phyloP scores from a whole-genome alignment of 495 filamentous ascomycete genomes.

The Neurospora sp. region DNA sequence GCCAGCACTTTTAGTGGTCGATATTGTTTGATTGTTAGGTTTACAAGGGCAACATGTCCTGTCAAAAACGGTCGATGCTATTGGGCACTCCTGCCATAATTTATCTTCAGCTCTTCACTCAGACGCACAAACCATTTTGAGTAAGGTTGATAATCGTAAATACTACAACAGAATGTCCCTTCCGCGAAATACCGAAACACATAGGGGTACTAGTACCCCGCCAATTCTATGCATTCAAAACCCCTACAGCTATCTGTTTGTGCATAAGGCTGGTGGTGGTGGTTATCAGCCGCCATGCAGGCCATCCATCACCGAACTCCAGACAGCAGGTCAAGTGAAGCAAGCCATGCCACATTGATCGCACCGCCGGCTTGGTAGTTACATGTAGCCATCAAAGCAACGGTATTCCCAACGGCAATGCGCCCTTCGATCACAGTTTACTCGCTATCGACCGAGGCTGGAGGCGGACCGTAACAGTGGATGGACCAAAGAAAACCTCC shows the following conservation, averaged over 20 bases:
- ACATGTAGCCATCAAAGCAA: neutral
- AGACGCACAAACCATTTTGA: neutral
- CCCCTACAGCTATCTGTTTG: neutral
- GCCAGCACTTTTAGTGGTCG: neutral
- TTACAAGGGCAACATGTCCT: neutral
- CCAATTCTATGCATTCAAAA: neutral
- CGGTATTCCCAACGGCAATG: neutral
- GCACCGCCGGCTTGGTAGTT: neutral
- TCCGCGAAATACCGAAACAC: neutral
- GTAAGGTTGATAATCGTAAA: neutral
- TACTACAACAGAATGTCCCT: neutral
- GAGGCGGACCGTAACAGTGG: constrained; percentile 20
- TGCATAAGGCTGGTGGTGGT: neutral
- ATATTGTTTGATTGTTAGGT: neutral
- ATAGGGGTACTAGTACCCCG: neutral
- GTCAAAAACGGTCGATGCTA: neutral
- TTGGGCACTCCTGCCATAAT: neutral
- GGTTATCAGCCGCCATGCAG: neutral
- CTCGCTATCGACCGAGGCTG: neutral
- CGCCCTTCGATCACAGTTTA: neutral
- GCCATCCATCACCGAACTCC: neutral
- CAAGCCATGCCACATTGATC: neutral
- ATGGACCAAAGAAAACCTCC: constrained; percentile 50
- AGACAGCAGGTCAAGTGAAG: neutral
- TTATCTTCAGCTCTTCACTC: neutral